A percentile compares a stretch with the other conserved stretches of the same genome.
Evolutionary conservation across 805 yeast species (phyloP).

Genomic region (Teunomyces panamensis): DNA sequence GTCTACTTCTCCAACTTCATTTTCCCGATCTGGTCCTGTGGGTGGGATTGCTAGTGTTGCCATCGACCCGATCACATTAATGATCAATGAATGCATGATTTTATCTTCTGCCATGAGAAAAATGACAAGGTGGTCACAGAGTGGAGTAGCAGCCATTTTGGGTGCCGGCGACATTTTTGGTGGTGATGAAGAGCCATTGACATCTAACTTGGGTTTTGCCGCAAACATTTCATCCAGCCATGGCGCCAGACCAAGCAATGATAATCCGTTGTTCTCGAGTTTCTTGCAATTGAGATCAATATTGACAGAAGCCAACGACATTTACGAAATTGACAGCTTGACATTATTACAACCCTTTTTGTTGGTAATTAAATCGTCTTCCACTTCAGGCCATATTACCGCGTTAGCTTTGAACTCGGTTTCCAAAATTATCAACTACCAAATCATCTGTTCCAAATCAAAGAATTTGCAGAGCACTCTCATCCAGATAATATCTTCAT

Average conservation of each 20-base stretch:
- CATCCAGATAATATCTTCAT: constrained; percentile 65
- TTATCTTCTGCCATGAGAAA: constrained; percentile 89
- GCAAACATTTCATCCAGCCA: constrained; percentile 18
- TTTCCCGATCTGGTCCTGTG: background rate
- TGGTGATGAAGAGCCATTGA: constrained; percentile 34
- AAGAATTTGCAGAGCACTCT: constrained; percentile 55
- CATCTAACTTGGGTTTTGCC: constrained; percentile 20
- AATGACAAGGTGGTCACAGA: constrained; percentile 59
- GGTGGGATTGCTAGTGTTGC: constrained; percentile 24
- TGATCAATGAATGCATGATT: constrained; percentile 83
- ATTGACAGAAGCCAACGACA: constrained; percentile 49
- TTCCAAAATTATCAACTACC: constrained; percentile 67
- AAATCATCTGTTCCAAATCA: constrained; percentile 56
- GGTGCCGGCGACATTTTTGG: constrained; percentile 61
- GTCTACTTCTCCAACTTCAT: constrained; percentile 4
- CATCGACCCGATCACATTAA: constrained; percentile 76
- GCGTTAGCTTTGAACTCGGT: constrained; percentile 74
- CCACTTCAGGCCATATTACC: constrained; percentile 85
- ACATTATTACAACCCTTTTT: constrained; percentile 85
- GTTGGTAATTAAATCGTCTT: constrained; percentile 74
- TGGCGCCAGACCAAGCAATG: constrained; percentile 16
- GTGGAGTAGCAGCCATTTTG: constrained; percentile 81
- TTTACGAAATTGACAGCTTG: constrained; percentile 62
- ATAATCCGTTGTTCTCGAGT: constrained; percentile 68
- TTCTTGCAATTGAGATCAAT: constrained; percentile 77